Evolutionary conservation across 192 early-diverging fungal genomes (phyloP).

Genomic region (Coemansia sp.): DNA sequence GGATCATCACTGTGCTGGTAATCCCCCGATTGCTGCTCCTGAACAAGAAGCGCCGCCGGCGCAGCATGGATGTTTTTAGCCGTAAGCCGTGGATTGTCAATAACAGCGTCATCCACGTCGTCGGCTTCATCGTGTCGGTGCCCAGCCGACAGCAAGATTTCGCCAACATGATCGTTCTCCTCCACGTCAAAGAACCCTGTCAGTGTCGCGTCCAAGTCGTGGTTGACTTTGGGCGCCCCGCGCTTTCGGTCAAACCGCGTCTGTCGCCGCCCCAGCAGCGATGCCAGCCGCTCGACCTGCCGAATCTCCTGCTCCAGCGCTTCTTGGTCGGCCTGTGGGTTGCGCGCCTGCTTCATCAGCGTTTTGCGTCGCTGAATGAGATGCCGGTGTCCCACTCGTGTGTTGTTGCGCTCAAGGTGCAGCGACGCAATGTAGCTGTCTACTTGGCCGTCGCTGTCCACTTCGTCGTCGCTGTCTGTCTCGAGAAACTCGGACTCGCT

Average conservation of each 20-base stretch:
- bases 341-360: slow-evolving; percentile 40
- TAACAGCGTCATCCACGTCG: neutral
- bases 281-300: slow-evolving; percentile 45
- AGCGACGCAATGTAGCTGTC: slow-evolving; percentile 43
- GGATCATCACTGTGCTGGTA: slow-evolving; percentile 33
- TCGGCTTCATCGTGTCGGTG: slow-evolving; percentile 5
- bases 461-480: neutral
- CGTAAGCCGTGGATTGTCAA: slow-evolving; percentile 35
- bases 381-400: slow-evolving; percentile 10
- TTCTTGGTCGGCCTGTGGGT: slow-evolving; percentile 47
- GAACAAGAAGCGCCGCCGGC: slow-evolving; percentile 33
- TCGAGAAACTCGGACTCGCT: neutral
- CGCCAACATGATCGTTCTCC: slow-evolving; percentile 40
- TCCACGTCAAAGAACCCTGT: slow-evolving; percentile 44
- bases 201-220: slow-evolving; percentile 44
- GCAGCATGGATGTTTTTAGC: slow-evolving; percentile 32
- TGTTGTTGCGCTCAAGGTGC: slow-evolving; percentile 46
- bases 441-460: slow-evolving; percentile 15
- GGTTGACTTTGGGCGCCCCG: slow-evolving; percentile 32
- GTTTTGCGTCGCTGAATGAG: slow-evolving; percentile 43
- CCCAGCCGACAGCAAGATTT: slow-evolving; percentile 29
- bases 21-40: slow-evolving; percentile 17
- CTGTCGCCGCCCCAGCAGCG: slow-evolving; percentile 46
- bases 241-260: slow-evolving; percentile 43
- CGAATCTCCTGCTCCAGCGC: slow-evolving; percentile 50